Base-by-base conservation (phyloP, 2,329 filamentous ascomycete genomes). In the Thermothelomyces thermophilus region DNA sequence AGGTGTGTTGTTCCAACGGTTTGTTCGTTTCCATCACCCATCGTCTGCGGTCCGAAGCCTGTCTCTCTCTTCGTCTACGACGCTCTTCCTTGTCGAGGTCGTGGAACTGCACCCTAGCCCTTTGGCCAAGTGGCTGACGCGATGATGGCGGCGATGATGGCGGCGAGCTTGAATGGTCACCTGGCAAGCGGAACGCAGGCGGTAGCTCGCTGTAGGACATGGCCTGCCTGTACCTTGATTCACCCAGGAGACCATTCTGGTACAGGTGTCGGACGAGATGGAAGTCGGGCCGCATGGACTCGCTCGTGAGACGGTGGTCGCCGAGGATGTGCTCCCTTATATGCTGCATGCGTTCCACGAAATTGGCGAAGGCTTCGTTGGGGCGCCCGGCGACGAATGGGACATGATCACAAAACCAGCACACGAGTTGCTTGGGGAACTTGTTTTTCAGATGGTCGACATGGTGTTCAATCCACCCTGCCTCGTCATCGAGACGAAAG, bases 401-500 rank as follows among this genome's bases (percentile, higher is more conserved):
- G 5, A 51, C 46, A 0, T 59, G 40, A 47, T 73, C 65, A 56
- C 78, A 82, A 52, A 76, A 80, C 69, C 72, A 77, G 56, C 78
- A 82, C 0, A 68, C 46, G 4, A 66, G 66, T 10, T 55, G 56
- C 0, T 10, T 8, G 0, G 75, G 75, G 5, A 71, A 68, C 0
- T 16, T 48, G 3, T 60, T 30, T 0, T 71, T 72, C 0, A 64
- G 75, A 1, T 64, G 58, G 0, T 53, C 22, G 2, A 60, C 46
- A 24, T 72, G 68, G 51, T 82, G 78, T 0, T 64, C 49, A 13
- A 76, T 68, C 77, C 77, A 81, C 2, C 14, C 46, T 0, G 66
- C 56, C 19, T 62, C 57, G 0, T 76, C 63, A 9, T 70, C 60
- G 2, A 66, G 54, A 5, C 51, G 31, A 53, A 78, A 80, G 0